These are phyloP conservation scores for Pleomassaria siparia DNA, from an alignment of 2,329 filamentous ascomycete species.

Conservation along the genomic window DNA sequence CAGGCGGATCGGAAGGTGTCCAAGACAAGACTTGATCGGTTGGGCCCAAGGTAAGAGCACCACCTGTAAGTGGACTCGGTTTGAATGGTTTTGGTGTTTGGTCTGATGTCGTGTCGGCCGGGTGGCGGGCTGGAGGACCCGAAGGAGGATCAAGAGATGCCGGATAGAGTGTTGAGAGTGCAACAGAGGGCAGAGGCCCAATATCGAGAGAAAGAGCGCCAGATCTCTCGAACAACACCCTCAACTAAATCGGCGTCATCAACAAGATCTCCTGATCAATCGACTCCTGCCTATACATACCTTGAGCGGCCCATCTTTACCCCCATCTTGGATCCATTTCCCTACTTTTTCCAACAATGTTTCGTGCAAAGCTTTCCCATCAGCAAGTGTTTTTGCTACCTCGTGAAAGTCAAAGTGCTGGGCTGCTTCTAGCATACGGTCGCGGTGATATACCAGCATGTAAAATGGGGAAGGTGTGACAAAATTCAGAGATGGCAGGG, in stretches of 20 bases:
- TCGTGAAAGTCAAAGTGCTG: slow-evolving; percentile 52
- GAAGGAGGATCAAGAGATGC: slow-evolving; percentile 51
- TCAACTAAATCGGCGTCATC: slow-evolving; percentile 50
- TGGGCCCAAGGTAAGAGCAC: slow-evolving; percentile 35
- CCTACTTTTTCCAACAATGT: slow-evolving; percentile 37
- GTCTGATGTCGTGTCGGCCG: slow-evolving; percentile 9
- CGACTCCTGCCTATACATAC: slow-evolving; percentile 12
- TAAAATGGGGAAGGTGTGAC: slow-evolving; percentile 66
- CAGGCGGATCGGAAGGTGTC: slow-evolving; percentile 10
- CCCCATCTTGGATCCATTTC: slow-evolving; percentile 21
- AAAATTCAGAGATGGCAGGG: slow-evolving; percentile 53
- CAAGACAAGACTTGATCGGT: slow-evolving; percentile 23
- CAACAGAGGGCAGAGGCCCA: slow-evolving; percentile 42
- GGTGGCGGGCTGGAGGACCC: slow-evolving; percentile 23
- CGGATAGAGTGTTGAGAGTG: slow-evolving; percentile 61
- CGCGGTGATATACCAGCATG: slow-evolving; percentile 76
- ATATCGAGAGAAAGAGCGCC: slow-evolving; percentile 44
- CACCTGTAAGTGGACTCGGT: neutral
- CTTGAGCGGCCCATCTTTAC: slow-evolving; percentile 32
- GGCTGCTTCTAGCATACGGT: slow-evolving; percentile 69
- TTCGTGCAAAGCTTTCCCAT: slow-evolving; percentile 37
- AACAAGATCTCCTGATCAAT: neutral
- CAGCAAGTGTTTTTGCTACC: slow-evolving; percentile 34
- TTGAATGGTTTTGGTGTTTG: neutral
- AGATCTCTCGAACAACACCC: slow-evolving; percentile 53